Conservation (phyloP, 495 filamentous ascomycete species). For the Aspergillus conjunctus region DNA sequence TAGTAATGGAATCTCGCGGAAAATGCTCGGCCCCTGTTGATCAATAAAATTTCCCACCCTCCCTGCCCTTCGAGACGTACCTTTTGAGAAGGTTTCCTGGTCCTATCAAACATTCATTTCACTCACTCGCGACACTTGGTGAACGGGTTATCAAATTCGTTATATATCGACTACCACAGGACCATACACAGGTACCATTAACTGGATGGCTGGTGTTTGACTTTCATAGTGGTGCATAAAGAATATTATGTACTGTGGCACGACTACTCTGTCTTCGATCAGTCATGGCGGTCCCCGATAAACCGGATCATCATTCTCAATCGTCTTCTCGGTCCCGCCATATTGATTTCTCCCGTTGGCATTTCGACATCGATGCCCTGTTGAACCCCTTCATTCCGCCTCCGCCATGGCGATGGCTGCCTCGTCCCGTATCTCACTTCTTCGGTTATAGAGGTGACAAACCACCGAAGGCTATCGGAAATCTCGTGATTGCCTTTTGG, state of each 20-base stretch:
- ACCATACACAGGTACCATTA: too few species aligned
- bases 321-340: slow-evolving; percentile 1
- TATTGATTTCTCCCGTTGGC: slow-evolving; percentile 34
- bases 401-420: slow-evolving; percentile 43
- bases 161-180: too few species aligned
- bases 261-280: neutral
- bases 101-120: too few species aligned
- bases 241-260: neutral
- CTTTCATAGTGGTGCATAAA: neutral
- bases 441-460: slow-evolving; percentile 41
- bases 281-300: slow-evolving; percentile 9
- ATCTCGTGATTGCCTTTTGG: slow-evolving; percentile 45
- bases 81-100: neutral
- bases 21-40: slow-evolving; percentile 1
- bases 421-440: slow-evolving; percentile 42
- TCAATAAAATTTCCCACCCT: neutral
- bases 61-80: neutral
- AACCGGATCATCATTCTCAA: neutral
- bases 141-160: too few species aligned
- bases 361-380: slow-evolving; percentile 68
- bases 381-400: slow-evolving; percentile 63
- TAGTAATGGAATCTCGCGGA: neutral
- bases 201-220: neutral
- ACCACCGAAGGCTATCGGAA: slow-evolving; percentile 36
- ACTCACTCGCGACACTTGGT: too few species aligned